phyloP scores from a whole-genome alignment of 2,329 filamentous ascomycete species.

The Xylaria sp. region DNA sequence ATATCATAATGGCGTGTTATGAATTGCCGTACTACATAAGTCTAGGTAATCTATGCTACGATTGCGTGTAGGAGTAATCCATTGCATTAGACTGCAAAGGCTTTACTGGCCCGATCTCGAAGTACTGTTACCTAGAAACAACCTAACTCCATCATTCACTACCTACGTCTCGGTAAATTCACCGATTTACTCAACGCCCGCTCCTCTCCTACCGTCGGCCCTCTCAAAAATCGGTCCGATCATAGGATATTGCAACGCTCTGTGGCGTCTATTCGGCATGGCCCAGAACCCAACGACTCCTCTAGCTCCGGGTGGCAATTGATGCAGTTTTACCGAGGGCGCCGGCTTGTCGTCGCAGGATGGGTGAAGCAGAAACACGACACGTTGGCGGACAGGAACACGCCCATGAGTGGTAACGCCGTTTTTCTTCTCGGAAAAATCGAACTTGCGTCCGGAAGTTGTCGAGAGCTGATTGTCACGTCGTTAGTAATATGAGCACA shows the following conservation, averaged over 20 bases:
- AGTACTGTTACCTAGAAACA: too few relatives aligned
- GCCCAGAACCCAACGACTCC: conserved; percentile 18
- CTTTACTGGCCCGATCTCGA: too few relatives aligned
- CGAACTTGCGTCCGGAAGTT: conserved; percentile 7
- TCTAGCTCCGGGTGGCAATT: conserved; percentile 1
- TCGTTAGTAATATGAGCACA: neutral
- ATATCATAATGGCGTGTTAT: too few relatives aligned
- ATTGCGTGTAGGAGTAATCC: too few relatives aligned
- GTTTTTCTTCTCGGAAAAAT: conserved; percentile 6
- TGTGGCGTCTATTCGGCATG: conserved; percentile 7
- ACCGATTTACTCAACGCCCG: neutral
- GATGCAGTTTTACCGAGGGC: neutral
- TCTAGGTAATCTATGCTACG: too few relatives aligned
- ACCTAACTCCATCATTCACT: too few relatives aligned
- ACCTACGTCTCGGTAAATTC: neutral
- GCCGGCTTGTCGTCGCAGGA: neutral
- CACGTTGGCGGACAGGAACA: conserved; percentile 1
- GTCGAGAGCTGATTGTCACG: conserved; percentile 7
- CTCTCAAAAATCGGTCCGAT: conserved; percentile 18
- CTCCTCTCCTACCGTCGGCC: neutral
- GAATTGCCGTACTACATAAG: too few relatives aligned
- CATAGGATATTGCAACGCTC: conserved; percentile 11
- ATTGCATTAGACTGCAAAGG: too few relatives aligned
- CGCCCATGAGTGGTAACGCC: neutral
- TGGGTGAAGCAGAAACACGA: conserved; percentile 6